Conservation (phyloP, 1,139 yeast genomes). For the Hyphopichia khmerensis region DNA sequence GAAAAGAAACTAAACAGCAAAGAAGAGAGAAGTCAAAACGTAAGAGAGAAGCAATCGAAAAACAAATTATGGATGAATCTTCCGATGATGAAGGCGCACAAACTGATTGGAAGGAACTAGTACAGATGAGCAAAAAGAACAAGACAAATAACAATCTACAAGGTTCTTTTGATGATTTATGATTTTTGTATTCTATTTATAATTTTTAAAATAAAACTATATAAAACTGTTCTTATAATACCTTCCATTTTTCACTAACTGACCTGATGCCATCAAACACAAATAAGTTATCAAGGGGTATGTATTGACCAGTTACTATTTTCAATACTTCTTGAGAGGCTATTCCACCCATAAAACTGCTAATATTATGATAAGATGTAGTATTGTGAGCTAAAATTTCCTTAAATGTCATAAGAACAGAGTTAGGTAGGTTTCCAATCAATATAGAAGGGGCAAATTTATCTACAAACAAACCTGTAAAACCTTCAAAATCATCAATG, state of each 20-base stretch:
- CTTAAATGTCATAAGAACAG: constrained; percentile 18
- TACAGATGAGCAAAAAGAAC: constrained; percentile 61
- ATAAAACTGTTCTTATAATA: constrained; percentile 13
- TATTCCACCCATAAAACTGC: constrained; percentile 68
- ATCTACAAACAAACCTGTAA: constrained; percentile 16
- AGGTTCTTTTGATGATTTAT: constrained; percentile 75
- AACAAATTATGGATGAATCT: constrained; percentile 47
- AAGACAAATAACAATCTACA: constrained; percentile 41
- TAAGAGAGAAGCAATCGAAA: constrained; percentile 63
- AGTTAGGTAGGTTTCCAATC: constrained; percentile 9
- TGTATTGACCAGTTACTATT: constrained; percentile 68
- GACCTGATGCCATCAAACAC: constrained; percentile 68
- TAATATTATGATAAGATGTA: constrained; percentile 31
- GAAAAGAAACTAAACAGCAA: constrained; percentile 62
- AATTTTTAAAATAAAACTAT: constrained; percentile 10
- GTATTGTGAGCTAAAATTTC: constrained; percentile 33
- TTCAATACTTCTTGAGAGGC: constrained; percentile 74
- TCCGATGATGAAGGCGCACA: constrained; percentile 54
- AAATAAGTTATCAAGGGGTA: constrained; percentile 65
- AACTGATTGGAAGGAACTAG: constrained; percentile 87
- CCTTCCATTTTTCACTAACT: constrained; percentile 49
- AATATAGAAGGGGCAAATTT: constrained; percentile 7
- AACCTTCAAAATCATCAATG: constrained; percentile 18
- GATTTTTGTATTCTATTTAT: neutral
- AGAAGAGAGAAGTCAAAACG: constrained; percentile 64